Conservation (phyloP, 2,329 filamentous ascomycete genomes). For the Exophiala viscosa region DNA sequence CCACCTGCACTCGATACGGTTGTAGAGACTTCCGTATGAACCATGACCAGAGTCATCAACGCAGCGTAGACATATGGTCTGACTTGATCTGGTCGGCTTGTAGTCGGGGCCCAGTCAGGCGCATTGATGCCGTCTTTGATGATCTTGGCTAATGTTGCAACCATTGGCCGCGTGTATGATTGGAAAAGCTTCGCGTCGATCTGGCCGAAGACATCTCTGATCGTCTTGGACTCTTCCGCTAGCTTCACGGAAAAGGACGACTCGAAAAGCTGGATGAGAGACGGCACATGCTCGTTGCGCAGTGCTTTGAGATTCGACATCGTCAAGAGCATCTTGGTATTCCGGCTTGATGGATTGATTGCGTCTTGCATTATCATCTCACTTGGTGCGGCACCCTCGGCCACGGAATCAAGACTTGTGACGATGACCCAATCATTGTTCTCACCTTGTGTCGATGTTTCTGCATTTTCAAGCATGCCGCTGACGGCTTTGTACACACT, state of each 20-base stretch:
- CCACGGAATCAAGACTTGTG: constrained; percentile 31
- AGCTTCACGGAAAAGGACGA: constrained; percentile 90
- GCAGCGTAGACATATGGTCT: constrained; percentile 85
- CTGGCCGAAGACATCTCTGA: constrained; percentile 82
- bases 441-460: constrained; percentile 65
- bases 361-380: constrained; percentile 45
- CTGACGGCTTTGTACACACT: constrained; percentile 91
- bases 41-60: constrained; percentile 78
- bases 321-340: constrained; percentile 88
- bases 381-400: constrained; percentile 33
- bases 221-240: constrained; percentile 87
- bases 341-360: constrained; percentile 61
- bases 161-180: constrained; percentile 78
- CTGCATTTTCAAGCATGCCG: constrained; percentile 95
- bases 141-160: constrained; percentile 63
- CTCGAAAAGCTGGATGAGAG: constrained; percentile 88
- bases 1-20: constrained; percentile 61
- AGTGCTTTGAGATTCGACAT: constrained; percentile 86
- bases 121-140: constrained; percentile 70
- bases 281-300: constrained; percentile 75
- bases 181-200: constrained; percentile 90
- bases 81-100: constrained; percentile 64
- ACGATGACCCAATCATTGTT: constrained; percentile 53
- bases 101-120: constrained; percentile 65
- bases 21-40: constrained; percentile 85